Conservation (phyloP, 805 yeast species). For the Saturnispora kantuleensis region DNA sequence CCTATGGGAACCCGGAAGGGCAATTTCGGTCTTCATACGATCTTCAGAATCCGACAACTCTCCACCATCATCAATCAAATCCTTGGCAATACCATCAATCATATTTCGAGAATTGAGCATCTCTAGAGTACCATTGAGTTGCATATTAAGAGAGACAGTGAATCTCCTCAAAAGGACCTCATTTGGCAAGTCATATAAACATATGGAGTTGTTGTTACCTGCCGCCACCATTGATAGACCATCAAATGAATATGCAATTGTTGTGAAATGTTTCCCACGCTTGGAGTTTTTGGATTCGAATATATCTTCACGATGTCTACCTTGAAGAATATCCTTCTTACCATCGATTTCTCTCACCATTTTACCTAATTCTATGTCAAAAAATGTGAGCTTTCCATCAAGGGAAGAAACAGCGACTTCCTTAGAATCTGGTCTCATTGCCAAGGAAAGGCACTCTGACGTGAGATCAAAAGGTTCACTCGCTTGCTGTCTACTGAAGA, state of each 20-base stretch:
- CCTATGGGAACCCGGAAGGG: conserved; percentile 80
- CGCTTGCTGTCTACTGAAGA: conserved; percentile 75
- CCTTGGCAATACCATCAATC: conserved; percentile 83
- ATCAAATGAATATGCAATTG: conserved; percentile 79
- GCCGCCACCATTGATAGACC: conserved; percentile 85
- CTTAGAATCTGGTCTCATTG: conserved; percentile 89
- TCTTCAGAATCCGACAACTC: conserved; percentile 82
- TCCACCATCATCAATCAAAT: conserved; percentile 73
- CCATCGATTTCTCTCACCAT: conserved; percentile 83
- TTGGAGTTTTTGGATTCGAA: conserved; percentile 73
- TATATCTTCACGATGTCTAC: conserved; percentile 74
- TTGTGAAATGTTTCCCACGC: conserved; percentile 74
- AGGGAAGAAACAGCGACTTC: conserved; percentile 80
- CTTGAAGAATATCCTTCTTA: conserved; percentile 74
- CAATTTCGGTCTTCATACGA: conserved; percentile 38
- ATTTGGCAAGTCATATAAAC: conserved; percentile 82
- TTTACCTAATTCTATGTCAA: conserved; percentile 73
- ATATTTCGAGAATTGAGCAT: conserved; percentile 69
- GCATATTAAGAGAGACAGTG: conserved; percentile 82
- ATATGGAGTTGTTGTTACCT: conserved; percentile 84
- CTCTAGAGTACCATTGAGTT: conserved; percentile 77
- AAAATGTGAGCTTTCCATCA: conserved; percentile 78
- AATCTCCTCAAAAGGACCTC: conserved; percentile 79
- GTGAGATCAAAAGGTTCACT: conserved; percentile 85
- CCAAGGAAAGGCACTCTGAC: conserved; percentile 73